These are phyloP conservation scores for Phycomyces blakesleeanus DNA, from an alignment of 192 early-diverging fungal genomes.

Conservation along the genomic window DNA sequence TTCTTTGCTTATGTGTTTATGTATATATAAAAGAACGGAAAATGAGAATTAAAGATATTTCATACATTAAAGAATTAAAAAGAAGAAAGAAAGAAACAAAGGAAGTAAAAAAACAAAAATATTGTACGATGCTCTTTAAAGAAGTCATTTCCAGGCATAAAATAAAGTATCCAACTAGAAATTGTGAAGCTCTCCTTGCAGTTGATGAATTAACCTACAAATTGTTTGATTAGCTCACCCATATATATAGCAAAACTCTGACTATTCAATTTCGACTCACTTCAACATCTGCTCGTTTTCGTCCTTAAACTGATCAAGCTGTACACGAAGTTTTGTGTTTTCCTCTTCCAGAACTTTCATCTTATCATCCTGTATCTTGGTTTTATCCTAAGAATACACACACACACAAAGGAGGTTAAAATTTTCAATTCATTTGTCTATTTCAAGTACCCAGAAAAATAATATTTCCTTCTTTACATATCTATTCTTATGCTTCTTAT, in stretches of 20 bases:
- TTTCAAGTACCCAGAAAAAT: too few species aligned
- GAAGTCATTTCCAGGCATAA: too few species aligned
- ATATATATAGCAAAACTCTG: not conserved
- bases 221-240: not conserved
- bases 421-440: too few species aligned
- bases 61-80: too few species aligned
- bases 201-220: conserved; percentile 11
- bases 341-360: conserved; percentile 4
- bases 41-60: too few species aligned
- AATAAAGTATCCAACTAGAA: not conserved
- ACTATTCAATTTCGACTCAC: too few species aligned
- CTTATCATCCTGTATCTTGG: conserved; percentile 4
- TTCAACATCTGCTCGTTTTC: conserved; percentile 22
- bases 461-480: not conserved
- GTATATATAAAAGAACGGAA: too few species aligned
- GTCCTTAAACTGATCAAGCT: conserved; percentile 7
- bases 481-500: not conserved
- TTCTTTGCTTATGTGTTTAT: too few species aligned
- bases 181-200: conserved; percentile 11
- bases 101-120: too few species aligned
- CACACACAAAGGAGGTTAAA: too few species aligned
- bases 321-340: conserved; percentile 6
- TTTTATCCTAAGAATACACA: conserved; percentile 7
- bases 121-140: too few species aligned
- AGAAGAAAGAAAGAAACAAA: too few species aligned